These are phyloP conservation scores for Blastobotrys petasosporus DNA, from an alignment of 1,139 yeast genomes.

Conservation along the genomic window DNA sequence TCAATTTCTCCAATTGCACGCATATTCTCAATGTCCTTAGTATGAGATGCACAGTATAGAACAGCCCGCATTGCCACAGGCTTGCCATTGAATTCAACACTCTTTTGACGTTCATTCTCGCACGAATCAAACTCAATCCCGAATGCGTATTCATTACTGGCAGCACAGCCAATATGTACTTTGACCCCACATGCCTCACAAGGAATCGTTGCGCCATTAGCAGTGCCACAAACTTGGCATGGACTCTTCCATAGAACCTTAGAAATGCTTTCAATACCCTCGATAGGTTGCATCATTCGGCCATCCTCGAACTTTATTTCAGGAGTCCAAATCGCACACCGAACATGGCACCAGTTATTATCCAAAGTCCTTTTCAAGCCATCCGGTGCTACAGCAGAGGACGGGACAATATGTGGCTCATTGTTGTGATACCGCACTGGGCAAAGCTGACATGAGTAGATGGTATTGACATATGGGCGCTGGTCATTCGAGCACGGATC, in stretches of 20 bases:
- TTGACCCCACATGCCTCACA: conserved; percentile 41
- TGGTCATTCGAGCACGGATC: conserved; percentile 73
- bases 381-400: conserved; percentile 46
- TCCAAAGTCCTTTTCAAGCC: conserved; percentile 64
- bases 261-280: conserved; percentile 27
- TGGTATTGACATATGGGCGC: conserved; percentile 52
- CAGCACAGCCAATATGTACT: conserved; percentile 68
- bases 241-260: conserved; percentile 22
- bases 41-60: conserved; percentile 31
- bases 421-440: conserved; percentile 47
- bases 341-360: conserved; percentile 76
- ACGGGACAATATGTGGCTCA: conserved; percentile 43
- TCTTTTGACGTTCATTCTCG: conserved; percentile 6
- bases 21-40: conserved; percentile 15
- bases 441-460: conserved; percentile 64
- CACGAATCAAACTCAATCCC: conserved; percentile 29
- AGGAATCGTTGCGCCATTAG: conserved; percentile 39
- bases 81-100: conserved; percentile 37
- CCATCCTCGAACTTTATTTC: conserved; percentile 41
- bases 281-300: conserved; percentile 42
- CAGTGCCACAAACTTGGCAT: conserved; percentile 40
- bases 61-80: conserved; percentile 30
- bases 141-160: conserved; percentile 24
- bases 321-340: conserved; percentile 60
- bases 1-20: conserved; percentile 25